Evolutionary conservation across 2,329 filamentous ascomycete species (phyloP).

Genomic region (Ophiocordyceps australis): DNA sequence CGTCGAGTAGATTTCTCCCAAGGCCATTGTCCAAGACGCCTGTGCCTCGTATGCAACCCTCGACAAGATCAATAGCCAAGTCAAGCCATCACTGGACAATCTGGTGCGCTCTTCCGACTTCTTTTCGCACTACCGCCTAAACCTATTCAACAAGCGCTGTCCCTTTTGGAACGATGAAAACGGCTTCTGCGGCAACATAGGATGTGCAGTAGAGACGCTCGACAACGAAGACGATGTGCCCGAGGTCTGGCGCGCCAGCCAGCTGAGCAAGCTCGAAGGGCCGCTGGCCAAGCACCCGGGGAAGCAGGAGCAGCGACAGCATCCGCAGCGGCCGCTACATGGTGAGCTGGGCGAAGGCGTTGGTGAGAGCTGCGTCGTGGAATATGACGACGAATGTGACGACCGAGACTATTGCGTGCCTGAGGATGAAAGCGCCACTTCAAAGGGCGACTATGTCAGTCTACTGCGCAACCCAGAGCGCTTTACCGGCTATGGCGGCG

Average conservation of each 20-base stretch:
- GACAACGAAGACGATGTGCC: slow-evolving; percentile 94
- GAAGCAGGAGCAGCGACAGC: slow-evolving; percentile 51
- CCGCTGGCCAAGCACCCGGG: slow-evolving; percentile 81
- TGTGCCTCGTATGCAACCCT: slow-evolving; percentile 88
- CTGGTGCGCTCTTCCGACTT: slow-evolving; percentile 85
- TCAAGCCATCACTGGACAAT: slow-evolving; percentile 61
- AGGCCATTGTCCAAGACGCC: slow-evolving; percentile 79
- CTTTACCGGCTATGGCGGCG: slow-evolving; percentile 84
- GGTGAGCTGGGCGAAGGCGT: slow-evolving; percentile 73
- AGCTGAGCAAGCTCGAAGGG: slow-evolving; percentile 81
- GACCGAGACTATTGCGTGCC: slow-evolving; percentile 92
- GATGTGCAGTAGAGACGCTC: slow-evolving; percentile 85
- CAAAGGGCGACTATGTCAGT: slow-evolving; percentile 92
- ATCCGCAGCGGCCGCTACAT: slow-evolving; percentile 56
- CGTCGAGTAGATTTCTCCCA: slow-evolving; percentile 73
- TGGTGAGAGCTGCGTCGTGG: slow-evolving; percentile 88
- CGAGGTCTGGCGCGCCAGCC: slow-evolving; percentile 74
- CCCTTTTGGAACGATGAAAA: slow-evolving; percentile 92
- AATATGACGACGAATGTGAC: slow-evolving; percentile 95
- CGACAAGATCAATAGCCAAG: slow-evolving; percentile 60
- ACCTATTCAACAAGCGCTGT: slow-evolving; percentile 85
- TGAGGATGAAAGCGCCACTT: slow-evolving; percentile 73
- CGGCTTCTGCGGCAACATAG: slow-evolving; percentile 92
- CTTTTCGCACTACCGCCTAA: slow-evolving; percentile 93
- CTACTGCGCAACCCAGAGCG: slow-evolving; percentile 84